Evolutionary conservation across 2,329 filamentous ascomycete genomes (phyloP).

Genomic region (Aaosphaeria pasadenensis): DNA sequence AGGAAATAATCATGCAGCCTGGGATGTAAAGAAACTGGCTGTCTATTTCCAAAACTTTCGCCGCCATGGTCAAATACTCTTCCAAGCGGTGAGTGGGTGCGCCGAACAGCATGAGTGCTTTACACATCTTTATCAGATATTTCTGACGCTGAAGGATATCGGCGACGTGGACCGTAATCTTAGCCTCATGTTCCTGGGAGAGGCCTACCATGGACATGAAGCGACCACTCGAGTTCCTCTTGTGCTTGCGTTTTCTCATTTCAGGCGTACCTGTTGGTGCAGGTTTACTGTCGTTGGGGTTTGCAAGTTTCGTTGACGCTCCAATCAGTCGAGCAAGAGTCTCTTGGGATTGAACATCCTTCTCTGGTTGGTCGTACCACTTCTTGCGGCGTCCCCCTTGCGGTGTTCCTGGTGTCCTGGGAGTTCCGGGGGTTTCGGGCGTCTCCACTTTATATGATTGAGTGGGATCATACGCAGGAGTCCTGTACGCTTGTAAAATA

Average conservation of each 20-base stretch:
- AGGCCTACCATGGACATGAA: constrained; percentile 24
- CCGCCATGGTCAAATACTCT: constrained; percentile 84
- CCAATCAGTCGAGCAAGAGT: constrained; percentile 28
- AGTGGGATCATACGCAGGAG: constrained; percentile 9
- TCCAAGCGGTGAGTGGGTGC: constrained; percentile 89
- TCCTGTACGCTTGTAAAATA: constrained; percentile 29
- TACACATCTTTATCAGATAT: constrained; percentile 82
- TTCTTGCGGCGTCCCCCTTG: constrained; percentile 6
- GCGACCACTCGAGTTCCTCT: constrained; percentile 16
- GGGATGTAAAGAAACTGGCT: constrained; percentile 87
- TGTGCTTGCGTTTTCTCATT: constrained; percentile 12
- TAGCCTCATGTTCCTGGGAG: constrained; percentile 49
- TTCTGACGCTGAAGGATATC: constrained; percentile 74
- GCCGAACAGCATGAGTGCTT: constrained; percentile 82
- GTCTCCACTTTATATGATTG: constrained; percentile 10
- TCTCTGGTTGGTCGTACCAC: constrained; percentile 27
- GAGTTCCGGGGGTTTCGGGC: background rate
- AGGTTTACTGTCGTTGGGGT: constrained; percentile 17
- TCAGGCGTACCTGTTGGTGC: background rate
- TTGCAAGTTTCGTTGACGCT: constrained; percentile 25
- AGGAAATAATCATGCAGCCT: constrained; percentile 89
- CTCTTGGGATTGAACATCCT: constrained; percentile 21
- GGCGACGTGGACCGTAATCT: constrained; percentile 59
- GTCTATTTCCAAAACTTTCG: constrained; percentile 79
- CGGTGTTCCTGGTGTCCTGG: background rate